phyloP scores from a whole-genome alignment of 805 yeast species.

The Maudiozyma turicensis region DNA sequence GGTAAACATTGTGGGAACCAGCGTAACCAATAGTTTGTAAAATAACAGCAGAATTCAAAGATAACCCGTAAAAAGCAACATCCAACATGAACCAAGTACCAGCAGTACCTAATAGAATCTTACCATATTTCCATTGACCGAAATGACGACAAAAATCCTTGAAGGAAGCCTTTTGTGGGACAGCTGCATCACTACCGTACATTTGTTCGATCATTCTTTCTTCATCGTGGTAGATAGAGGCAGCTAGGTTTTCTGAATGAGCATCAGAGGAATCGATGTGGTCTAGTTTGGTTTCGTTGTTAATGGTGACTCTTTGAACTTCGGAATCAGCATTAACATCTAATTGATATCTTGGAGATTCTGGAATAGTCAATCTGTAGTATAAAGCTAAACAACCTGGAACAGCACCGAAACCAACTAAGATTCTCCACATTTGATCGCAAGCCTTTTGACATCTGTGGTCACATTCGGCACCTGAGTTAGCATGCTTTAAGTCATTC shows the following conservation, averaged over 20 bases:
- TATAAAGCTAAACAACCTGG: constrained; percentile 81
- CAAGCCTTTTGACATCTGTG: constrained; percentile 62
- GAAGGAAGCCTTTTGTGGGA: constrained; percentile 75
- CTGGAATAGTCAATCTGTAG: constrained; percentile 90
- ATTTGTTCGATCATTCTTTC: neutral
- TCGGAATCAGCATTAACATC: neutral
- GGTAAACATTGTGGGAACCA: constrained; percentile 57
- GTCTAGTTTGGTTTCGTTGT: neutral
- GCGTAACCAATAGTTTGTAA: constrained; percentile 81
- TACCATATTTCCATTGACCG: constrained; percentile 78
- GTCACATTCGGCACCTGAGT: constrained; percentile 51
- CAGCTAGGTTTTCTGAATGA: neutral
- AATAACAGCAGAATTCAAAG: constrained; percentile 71
- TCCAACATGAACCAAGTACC: constrained; percentile 87
- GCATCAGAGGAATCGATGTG: neutral
- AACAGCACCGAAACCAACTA: constrained; percentile 82
- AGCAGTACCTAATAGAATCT: constrained; percentile 79
- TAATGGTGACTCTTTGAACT: neutral
- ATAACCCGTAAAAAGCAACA: constrained; percentile 84
- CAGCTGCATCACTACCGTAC: neutral
- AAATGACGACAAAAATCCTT: constrained; percentile 66
- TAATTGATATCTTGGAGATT: constrained; percentile 68
- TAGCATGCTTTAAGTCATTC: constrained; percentile 43
- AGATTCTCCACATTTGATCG: constrained; percentile 92
- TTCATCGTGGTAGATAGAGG: neutral